Percentiles rank a stretch among this genome's conserved stretches.
Conservation (phyloP, 441 rosid genomes). For the Monsonia emarginata region DNA sequence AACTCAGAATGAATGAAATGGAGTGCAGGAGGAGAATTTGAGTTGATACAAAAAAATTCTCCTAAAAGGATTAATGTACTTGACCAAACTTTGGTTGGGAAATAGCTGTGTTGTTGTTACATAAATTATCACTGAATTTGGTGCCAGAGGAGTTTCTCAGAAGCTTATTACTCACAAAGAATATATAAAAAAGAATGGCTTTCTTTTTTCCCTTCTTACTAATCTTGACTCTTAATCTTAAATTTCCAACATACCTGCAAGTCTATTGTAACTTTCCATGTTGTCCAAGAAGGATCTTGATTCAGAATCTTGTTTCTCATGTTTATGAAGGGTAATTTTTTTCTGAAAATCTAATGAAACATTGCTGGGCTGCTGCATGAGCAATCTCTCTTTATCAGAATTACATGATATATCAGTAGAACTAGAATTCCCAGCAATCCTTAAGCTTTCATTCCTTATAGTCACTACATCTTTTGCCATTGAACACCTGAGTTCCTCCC, state of each 20-base stretch:
- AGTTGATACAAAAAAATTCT: too few species aligned
- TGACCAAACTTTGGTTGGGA: too few species aligned
- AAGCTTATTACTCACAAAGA: not conserved
- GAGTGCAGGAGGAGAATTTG: too few species aligned
- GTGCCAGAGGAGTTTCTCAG: not conserved
- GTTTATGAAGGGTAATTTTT: constrained; percentile 57
- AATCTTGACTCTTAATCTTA: not conserved
- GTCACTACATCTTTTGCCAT: constrained; percentile 79
- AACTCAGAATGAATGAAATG: too few species aligned
- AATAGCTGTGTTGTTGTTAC: not conserved
- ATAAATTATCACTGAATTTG: not conserved
- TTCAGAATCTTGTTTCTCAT: constrained; percentile 47
- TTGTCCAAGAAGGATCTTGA: constrained; percentile 36
- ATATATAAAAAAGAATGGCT: not conserved
- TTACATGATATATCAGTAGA: constrained; percentile 19
- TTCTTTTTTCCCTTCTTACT: not conserved
- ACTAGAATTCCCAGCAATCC: constrained; percentile 32
- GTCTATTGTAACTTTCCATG: constrained; percentile 41
- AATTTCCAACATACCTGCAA: constrained; percentile 41
- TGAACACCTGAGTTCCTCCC: constrained; percentile 83
- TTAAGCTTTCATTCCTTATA: constrained; percentile 71
- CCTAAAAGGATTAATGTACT: too few species aligned
- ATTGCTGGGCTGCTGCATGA: constrained; percentile 26
- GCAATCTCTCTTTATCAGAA: constrained; percentile 22
- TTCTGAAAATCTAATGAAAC: constrained; percentile 62